Conservation (phyloP, 148 eudicot species). For the Oxyria digyna region DNA sequence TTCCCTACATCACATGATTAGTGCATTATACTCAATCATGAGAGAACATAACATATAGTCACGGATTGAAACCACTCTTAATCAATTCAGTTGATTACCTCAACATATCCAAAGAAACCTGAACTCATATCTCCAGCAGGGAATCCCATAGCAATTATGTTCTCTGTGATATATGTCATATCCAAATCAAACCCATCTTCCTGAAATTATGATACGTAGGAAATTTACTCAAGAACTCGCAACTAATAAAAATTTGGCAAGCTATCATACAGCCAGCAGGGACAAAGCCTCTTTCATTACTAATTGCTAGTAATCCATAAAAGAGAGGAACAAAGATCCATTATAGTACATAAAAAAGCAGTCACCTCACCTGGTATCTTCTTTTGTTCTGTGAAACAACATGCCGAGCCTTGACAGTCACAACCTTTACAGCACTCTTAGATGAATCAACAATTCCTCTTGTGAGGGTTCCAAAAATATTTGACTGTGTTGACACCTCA, state of each 20-base stretch:
- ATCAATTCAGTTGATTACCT: slow-evolving; percentile 29
- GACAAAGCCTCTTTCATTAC: too few species aligned
- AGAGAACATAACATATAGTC: not conserved
- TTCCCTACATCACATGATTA: slow-evolving; percentile 45
- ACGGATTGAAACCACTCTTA: not conserved
- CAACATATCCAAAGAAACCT: slow-evolving; percentile 89
- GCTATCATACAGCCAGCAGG: too few species aligned
- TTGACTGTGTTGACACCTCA: slow-evolving; percentile 47
- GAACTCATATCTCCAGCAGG: slow-evolving; percentile 99
- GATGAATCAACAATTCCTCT: slow-evolving; percentile 87
- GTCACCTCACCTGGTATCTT: slow-evolving; percentile 95
- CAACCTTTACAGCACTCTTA: slow-evolving; percentile 88
- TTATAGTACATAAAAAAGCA: not conserved
- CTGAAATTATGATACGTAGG: slow-evolving; percentile 29
- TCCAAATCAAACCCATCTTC: slow-evolving; percentile 97
- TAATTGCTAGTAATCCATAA: too few species aligned
- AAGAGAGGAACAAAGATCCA: not conserved
- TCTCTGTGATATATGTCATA: slow-evolving; percentile 94
- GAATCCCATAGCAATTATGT: slow-evolving; percentile 94
- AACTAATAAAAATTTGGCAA: too few species aligned
- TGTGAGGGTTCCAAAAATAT: slow-evolving; percentile 62
- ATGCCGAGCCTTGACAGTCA: slow-evolving; percentile 93
- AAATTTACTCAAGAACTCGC: too few species aligned
- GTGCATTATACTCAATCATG: not conserved
- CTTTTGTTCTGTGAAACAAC: slow-evolving; percentile 93